Conservation (phyloP, 306 rosid species). For the Vicia villosa region DNA sequence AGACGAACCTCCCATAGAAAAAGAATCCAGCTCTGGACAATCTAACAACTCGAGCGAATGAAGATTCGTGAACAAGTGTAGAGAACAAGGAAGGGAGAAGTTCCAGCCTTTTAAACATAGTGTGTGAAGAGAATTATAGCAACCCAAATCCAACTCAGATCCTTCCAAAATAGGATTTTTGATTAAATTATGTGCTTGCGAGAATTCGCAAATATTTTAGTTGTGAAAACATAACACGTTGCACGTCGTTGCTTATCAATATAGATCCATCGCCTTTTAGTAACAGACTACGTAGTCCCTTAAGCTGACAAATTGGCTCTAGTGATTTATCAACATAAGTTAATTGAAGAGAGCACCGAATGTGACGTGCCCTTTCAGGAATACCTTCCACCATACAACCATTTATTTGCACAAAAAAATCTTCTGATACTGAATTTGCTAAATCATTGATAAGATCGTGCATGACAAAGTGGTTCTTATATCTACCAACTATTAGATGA, state of each 20-base stretch:
- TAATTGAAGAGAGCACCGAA: background rate
- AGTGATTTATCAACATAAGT: no score
- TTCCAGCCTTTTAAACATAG: background rate
- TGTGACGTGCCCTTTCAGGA: constrained; percentile 2
- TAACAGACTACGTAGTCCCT: background rate
- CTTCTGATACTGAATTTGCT: background rate
- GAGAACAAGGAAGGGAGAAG: background rate
- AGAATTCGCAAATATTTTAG: background rate
- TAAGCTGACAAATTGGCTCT: background rate
- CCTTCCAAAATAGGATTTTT: background rate
- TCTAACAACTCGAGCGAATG: background rate
- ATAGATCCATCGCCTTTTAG: accelerated
- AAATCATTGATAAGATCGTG: background rate
- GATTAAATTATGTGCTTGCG: background rate
- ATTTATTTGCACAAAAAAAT: background rate
- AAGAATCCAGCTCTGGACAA: background rate
- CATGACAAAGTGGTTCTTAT: accelerated
- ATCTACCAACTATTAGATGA: no score
- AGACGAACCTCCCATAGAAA: background rate
- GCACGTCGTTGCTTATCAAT: background rate
- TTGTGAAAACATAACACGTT: background rate
- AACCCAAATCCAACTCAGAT: background rate
- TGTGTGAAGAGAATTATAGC: background rate
- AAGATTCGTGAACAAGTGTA: background rate
- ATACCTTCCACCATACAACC: background rate